Percentiles rank a stretch among this genome's conserved stretches.
phyloP scores from a whole-genome alignment of 2,329 filamentous ascomycete species.

The Fonsecaea pugnacius region DNA sequence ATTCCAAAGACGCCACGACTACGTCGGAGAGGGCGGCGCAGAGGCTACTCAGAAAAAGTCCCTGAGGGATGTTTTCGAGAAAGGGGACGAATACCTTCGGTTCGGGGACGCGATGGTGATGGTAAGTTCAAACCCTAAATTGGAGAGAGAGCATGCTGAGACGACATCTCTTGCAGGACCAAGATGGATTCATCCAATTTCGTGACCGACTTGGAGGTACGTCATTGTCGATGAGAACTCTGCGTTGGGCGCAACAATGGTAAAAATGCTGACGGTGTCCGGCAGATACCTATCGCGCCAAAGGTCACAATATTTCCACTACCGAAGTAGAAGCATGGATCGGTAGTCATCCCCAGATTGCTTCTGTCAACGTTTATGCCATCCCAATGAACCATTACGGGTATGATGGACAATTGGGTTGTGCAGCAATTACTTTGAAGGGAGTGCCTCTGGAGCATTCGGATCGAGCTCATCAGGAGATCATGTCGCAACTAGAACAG shows the following conservation, averaged over 20 bases:
- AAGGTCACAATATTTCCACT: constrained; percentile 80
- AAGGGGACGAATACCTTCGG: constrained; percentile 80
- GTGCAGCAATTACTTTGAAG: constrained; percentile 27
- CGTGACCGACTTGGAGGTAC: constrained; percentile 62
- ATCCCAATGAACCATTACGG: constrained; percentile 35
- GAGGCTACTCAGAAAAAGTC: constrained; percentile 74
- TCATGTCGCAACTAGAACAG: constrained; percentile 22
- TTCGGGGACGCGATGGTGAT: constrained; percentile 73
- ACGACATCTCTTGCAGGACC: constrained; percentile 57
- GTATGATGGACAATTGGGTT: constrained; percentile 31
- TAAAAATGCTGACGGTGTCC: background rate
- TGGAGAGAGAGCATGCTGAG: background rate
- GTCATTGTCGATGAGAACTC: background rate
- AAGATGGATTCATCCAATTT: constrained; percentile 74
- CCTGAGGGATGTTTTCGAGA: constrained; percentile 70
- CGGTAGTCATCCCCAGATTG: constrained; percentile 31
- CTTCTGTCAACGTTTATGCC: constrained; percentile 35
- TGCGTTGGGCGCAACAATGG: background rate
- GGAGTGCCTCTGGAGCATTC: background rate
- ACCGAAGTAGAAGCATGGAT: constrained; percentile 64
- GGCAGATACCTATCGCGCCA: constrained; percentile 58
- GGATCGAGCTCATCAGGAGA: constrained; percentile 9
- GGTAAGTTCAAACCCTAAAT: constrained; percentile 20
- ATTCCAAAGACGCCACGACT: constrained; percentile 29
- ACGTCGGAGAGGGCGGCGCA: constrained; percentile 50